Base-by-base conservation (phyloP, 495 filamentous ascomycete genomes). In the Penicillium antarcticum region DNA sequence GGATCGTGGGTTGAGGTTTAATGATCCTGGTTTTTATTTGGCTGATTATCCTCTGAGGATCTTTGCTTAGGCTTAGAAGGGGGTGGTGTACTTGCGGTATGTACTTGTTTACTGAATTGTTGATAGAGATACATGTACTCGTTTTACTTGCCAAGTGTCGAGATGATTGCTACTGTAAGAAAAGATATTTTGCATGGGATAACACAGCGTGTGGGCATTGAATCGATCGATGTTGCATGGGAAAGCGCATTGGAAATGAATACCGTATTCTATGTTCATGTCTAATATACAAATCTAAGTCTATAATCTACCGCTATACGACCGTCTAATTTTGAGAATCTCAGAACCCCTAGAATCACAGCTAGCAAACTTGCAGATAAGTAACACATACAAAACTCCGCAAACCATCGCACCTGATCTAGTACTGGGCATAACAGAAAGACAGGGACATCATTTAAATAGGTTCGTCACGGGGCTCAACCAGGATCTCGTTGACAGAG, bases 1-100 rank as follows among this genome's bases (percentile, higher is more conserved):
- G 71, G 78, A 94, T 72, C 65, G 70, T 46, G 72, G 74, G 39
- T 74, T 91, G 62, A 80, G 87, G 65, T 92, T 94, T 73, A 94
- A 94, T 76, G 82, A 88, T 68, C 88, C 87, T 58, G 37, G 37
- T 19, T 68, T 40, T 9, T 40, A 40, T 19, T 19, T 40, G 37
- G 16, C 37, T 19, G 16, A 40, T 19, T 40, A 40, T 16, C 37
- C 37, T 19, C 37, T 40, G 4, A n/a, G 37, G 4, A 40, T 40
- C 21, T 40, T 40, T 40, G 37, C 37, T 19, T 40, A 40, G 21
- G 21, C 21, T 23, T n/a, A n/a, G 21, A 23, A 23, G 5, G 21
- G 21, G 21, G 21, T 3, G 21, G 21, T 2, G 5, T 5, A 3
- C 5, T 23, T 23, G 21, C 21, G 21, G 21, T 23, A 5, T 23